phyloP scores from a whole-genome alignment of 2,329 filamentous ascomycete genomes.

The Cladosporium oxysporum region DNA sequence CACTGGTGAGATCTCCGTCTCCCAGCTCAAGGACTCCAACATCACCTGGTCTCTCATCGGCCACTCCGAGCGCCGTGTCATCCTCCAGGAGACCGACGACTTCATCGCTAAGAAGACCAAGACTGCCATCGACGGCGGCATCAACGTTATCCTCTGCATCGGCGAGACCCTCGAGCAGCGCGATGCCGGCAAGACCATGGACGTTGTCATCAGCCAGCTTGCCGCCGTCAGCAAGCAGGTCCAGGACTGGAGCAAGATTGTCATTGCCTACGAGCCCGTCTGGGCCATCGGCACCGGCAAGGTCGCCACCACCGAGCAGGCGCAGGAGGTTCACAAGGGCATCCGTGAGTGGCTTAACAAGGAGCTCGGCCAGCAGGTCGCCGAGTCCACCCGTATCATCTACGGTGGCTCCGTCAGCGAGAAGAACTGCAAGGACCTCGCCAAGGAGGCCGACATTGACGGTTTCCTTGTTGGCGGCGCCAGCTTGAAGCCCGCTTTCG shows the following conservation, averaged over 20 bases:
- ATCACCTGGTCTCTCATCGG: slow-evolving; percentile 91
- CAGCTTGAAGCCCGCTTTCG: slow-evolving; percentile 91
- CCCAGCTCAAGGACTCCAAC: slow-evolving; percentile 84
- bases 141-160: slow-evolving; percentile 94
- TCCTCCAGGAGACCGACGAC: slow-evolving; percentile 80
- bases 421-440: slow-evolving; percentile 95
- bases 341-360: slow-evolving; percentile 84
- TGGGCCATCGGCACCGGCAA: slow-evolving; percentile 94
- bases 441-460: slow-evolving; percentile 92
- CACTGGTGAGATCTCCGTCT: slow-evolving; percentile 93
- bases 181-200: slow-evolving; percentile 80
- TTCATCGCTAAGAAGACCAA: slow-evolving; percentile 94
- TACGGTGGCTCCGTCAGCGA: slow-evolving; percentile 96
- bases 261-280: slow-evolving; percentile 98
- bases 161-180: slow-evolving; percentile 94
- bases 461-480: slow-evolving; percentile 97
- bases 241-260: slow-evolving; percentile 88
- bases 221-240: slow-evolving; percentile 76
- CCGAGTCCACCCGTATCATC: slow-evolving; percentile 87
- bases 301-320: slow-evolving; percentile 84
- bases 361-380: slow-evolving; percentile 72
- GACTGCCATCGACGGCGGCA: slow-evolving; percentile 80
- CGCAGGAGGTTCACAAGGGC: slow-evolving; percentile 88
- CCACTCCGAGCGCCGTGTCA: slow-evolving; percentile 90
- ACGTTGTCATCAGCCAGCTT: slow-evolving; percentile 83